phyloP scores from a whole-genome alignment of 179 eudicot species.

The Sideroxylon spinosum region DNA sequence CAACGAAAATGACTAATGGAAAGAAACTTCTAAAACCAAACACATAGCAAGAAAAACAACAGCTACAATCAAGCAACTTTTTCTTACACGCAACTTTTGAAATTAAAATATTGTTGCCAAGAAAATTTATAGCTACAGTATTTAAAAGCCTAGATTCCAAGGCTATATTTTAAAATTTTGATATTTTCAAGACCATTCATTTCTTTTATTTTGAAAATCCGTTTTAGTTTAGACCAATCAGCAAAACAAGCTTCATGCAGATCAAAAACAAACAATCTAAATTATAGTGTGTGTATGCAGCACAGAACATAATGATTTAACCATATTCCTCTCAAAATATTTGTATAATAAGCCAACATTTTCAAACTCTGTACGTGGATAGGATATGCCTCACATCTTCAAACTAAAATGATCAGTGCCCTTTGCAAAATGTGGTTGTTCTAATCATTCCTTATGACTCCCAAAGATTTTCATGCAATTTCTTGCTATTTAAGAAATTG shows the following conservation, averaged over 20 bases:
- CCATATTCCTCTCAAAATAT: background rate
- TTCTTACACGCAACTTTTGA: background rate
- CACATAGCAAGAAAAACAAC: no score
- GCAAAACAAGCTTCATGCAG: background rate
- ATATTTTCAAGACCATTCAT: background rate
- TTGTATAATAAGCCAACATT: background rate
- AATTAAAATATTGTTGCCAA: background rate
- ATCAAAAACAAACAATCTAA: background rate
- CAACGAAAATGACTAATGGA: background rate
- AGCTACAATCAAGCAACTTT: background rate
- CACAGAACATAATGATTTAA: background rate
- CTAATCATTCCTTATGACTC: background rate
- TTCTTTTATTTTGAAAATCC: background rate
- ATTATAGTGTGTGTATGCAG: background rate
- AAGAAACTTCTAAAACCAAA: no score
- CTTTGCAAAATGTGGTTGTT: background rate
- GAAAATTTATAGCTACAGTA: constrained; percentile 1
- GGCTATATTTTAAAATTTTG: background rate
- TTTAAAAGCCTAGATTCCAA: constrained; percentile 1
- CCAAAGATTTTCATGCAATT: background rate
- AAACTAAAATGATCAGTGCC: background rate
- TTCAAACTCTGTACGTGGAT: background rate
- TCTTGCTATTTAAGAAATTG: background rate
- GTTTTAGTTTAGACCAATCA: background rate
- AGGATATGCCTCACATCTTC: background rate